Evolutionary conservation across 139 green algal genomes (phyloP).

Genomic region (Diplosphaera chodatii): DNA sequence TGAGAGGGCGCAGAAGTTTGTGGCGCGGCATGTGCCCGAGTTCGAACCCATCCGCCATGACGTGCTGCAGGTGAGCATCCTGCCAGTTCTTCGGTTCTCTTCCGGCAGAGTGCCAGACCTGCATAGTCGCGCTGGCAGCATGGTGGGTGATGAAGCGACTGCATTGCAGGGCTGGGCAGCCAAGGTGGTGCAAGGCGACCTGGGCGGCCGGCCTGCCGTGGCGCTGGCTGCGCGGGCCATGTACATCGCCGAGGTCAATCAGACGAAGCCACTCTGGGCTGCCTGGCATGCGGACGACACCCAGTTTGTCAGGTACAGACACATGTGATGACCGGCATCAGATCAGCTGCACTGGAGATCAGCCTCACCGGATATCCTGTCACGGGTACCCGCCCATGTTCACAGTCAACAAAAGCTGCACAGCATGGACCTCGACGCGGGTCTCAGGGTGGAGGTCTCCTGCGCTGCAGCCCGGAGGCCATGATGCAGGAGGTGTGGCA

Average conservation of each 20-base stretch:
- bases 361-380: too few relatives aligned
- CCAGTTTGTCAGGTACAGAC: conserved; percentile 28
- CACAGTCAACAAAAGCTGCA: too few relatives aligned
- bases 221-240: conserved; percentile 21
- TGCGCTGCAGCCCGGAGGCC: conserved; percentile 22
- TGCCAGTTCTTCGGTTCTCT: too few relatives aligned
- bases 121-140: too few relatives aligned
- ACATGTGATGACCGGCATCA: too few relatives aligned
- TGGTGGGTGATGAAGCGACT: too few relatives aligned
- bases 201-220: not conserved
- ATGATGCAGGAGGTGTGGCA: conserved; percentile 31
- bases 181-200: not conserved
- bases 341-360: too few relatives aligned
- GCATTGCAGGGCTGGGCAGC: conserved; percentile 24
- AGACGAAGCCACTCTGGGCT: conserved; percentile 14
- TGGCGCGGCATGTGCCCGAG: conserved; percentile 13
- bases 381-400: too few relatives aligned
- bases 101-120: too few relatives aligned
- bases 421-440: too few relatives aligned
- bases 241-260: conserved; percentile 30
- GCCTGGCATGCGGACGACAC: conserved; percentile 23
- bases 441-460: too few relatives aligned
- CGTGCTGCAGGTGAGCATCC: conserved; percentile 18
- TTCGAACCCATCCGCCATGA: conserved; percentile 13
- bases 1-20: conserved; percentile 26